Evolutionary conservation across 768 basidiomycete genomes (phyloP), one percentile per base, ranked within the genome.

Genomic region (Gymnopilus dilepis): DNA sequence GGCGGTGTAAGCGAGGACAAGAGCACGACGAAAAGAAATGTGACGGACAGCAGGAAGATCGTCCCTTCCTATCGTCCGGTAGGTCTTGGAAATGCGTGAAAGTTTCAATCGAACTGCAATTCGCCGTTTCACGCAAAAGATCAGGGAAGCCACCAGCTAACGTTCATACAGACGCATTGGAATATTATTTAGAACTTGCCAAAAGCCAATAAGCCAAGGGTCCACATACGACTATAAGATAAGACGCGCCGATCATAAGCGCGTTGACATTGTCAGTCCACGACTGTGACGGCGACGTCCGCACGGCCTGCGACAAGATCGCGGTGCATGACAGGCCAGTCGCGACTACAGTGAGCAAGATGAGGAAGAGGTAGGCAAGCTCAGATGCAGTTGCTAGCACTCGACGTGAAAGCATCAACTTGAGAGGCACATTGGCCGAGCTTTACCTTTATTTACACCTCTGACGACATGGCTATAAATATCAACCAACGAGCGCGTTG

Each of bases 291-390:
- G 83, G 83, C 2, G 89, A 80, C 0, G 85, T 90, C 53, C 90
- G 81, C 19, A 90, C 86, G 0, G 91, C 90, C 70, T 93, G 91
- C 0, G 86, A 85, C 53, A 92, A 80, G 56, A 92, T 77, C 0
- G 86, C 82, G 1, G 84, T 74, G 65, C 86, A 87, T 5, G 90
- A 91, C 19, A 91, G 77, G 30, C 85, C 84, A 37, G 83, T 76
- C 45, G 86, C 83, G 42, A 84, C 82, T 22, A 80, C 74, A 5
- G 82, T 80, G 41, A 82, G 59, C 37, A 87, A 70, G 8, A 86
- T 73, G 26, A 89, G 74, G 41, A 85, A 65, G 28, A 72, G 76
- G 78, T 91, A 89, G 63, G 80, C 79, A 43, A 80, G 65, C 61
- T 82, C 79, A 21, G 87, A 87, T 19, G 86, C 69, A 60, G 88